Base-by-base conservation (phyloP, 2,329 filamentous ascomycete genomes). In the Pseudogymnoascus pannorum region DNA sequence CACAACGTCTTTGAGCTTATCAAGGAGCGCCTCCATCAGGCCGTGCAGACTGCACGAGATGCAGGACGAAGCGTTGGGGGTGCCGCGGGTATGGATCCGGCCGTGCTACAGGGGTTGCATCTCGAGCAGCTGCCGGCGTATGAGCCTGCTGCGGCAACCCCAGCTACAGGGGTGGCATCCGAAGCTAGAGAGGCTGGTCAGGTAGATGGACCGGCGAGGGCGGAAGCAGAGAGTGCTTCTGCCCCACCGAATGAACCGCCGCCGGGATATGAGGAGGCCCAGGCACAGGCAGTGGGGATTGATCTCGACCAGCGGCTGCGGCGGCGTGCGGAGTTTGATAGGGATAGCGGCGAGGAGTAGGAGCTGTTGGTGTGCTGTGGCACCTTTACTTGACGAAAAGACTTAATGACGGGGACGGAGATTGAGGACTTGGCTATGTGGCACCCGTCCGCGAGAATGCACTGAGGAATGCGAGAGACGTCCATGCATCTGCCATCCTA, bases 91-190 rank as follows among this genome's bases (percentile, higher is more conserved):
- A 68, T 78, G 40, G 73, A 73, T 20, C 77, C 74, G n/a, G 76
- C 85, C 26, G 78, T 86, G 66, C 74, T 86, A 62, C 75, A 86
- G 29, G 82, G 82, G 59, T 84, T 94, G 44, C 87, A 94, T 70
- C 79, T 95, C 60, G 93, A 97, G 66, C 89, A 95, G 65, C 77
- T 97, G 59, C 94, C 93, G 7, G 89, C 89, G 24, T 97, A 97
- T 72, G 89, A 93, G 71, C 86, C 86, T 29, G 78, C 64, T 18
- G 64, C 64, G 31, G 68, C 68, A 33, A 66, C 66, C 16, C 60
- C 62, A 42, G 62, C 44, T 57, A 65, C 58, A 61, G 63, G 54
- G 58, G 68, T n/a, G 64, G 60, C 8, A 57, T n/a, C 65, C 66
- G 20, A 66, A 65, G 9, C 58, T 66, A 68, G 62, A 72, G 70